A percentile compares a stretch with the other conserved stretches of the same genome.
These are phyloP conservation scores for Aspergillus olivimuriae DNA, from an alignment of 495 filamentous ascomycete genomes.

Conservation along the genomic window DNA sequence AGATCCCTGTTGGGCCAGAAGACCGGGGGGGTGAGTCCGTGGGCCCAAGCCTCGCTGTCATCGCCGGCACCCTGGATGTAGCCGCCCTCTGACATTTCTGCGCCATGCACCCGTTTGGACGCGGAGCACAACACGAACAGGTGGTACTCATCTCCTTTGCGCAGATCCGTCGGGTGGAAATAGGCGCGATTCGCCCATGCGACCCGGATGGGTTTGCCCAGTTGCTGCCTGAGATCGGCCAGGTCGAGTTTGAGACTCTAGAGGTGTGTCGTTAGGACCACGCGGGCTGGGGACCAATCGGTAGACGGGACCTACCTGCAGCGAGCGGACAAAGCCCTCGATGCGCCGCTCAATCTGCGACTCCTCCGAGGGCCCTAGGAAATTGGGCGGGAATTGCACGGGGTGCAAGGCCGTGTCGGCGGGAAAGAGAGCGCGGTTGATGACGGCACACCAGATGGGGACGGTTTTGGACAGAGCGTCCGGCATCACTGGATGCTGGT, in stretches of 20 bases:
- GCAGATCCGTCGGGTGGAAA: conserved; percentile 35
- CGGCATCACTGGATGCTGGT: conserved; percentile 59
- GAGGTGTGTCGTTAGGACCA: too few relatives aligned
- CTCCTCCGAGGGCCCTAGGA: conserved; percentile 67
- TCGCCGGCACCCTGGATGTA: conserved; percentile 96
- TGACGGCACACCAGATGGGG: conserved; percentile 83
- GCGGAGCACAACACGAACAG: conserved; percentile 75
- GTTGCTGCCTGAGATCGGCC: conserved; percentile 25
- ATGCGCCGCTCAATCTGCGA: conserved; percentile 68
- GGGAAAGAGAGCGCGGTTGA: conserved; percentile 78
- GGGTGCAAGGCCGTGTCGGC: conserved; percentile 36
- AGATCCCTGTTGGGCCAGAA: conserved; percentile 66
- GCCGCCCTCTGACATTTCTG: conserved; percentile 60
- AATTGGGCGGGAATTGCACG: conserved; percentile 59
- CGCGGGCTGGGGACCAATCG: too few relatives aligned
- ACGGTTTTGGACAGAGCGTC: conserved; percentile 91
- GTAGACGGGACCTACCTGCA: conserved; percentile 37
- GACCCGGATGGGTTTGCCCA: conserved; percentile 34
- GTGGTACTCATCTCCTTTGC: conserved; percentile 39
- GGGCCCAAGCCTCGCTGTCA: conserved; percentile 86
- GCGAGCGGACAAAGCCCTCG: conserved; percentile 56
- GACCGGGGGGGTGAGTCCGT: conserved; percentile 63
- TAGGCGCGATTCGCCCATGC: conserved; percentile 40
- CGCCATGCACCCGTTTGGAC: conserved; percentile 59
- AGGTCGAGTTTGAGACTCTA: conserved; percentile 48